These are phyloP conservation scores for Mycothermus thermophilus DNA, from an alignment of 495 filamentous ascomycete species.

Conservation along the genomic window DNA sequence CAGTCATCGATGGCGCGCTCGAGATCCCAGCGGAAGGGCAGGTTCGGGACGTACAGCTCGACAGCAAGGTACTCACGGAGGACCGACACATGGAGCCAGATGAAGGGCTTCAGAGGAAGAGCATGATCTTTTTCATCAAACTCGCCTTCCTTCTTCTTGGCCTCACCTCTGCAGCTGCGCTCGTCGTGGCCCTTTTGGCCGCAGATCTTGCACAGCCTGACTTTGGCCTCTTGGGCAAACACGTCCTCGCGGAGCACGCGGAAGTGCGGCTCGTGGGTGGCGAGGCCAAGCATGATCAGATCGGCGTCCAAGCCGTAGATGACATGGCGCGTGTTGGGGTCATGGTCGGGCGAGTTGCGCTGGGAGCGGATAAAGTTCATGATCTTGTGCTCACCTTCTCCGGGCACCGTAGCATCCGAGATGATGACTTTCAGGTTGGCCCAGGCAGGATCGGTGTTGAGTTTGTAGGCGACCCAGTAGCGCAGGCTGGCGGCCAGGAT, in stretches of 20 bases:
- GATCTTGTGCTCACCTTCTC: conserved; percentile 98
- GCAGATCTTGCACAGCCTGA: conserved; percentile 69
- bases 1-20: conserved; percentile 97
- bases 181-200: conserved; percentile 83
- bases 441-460: conserved; percentile 95
- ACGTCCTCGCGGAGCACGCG: conserved; percentile 95
- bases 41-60: conserved; percentile 66
- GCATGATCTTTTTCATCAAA: conserved; percentile 70
- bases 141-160: conserved; percentile 72
- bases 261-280: conserved; percentile 95
- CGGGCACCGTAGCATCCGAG: conserved; percentile 92
- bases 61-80: conserved; percentile 85
- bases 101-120: conserved; percentile 68
- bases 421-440: conserved; percentile 95
- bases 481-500: conserved; percentile 79
- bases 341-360: conserved; percentile 73
- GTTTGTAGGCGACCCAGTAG: conserved; percentile 94
- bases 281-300: conserved; percentile 96
- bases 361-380: conserved; percentile 97
- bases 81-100: conserved; percentile 91
- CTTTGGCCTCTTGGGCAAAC: conserved; percentile 75
- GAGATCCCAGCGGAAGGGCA: conserved; percentile 71
- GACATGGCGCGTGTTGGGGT: conserved; percentile 93
- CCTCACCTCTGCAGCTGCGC: conserved; percentile 66
- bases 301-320: conserved; percentile 95